These are phyloP conservation scores for Protoeuglena noctilucae DNA, from an alignment of 139 green algal species.

Conservation along the genomic window DNA sequence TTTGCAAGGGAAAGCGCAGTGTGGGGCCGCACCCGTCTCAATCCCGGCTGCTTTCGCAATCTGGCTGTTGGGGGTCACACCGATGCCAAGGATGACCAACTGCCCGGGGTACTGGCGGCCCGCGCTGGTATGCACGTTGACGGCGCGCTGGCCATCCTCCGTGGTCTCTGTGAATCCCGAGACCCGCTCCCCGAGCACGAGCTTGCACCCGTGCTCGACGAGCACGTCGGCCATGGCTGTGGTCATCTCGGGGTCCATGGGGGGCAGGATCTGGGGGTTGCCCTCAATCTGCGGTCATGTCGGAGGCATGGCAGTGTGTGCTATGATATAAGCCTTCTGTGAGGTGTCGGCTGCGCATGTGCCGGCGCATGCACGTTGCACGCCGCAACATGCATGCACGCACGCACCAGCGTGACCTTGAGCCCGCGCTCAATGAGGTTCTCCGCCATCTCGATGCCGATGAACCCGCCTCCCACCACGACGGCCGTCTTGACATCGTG, in stretches of 20 bases:
- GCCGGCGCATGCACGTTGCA: no score
- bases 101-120: slow-evolving; percentile 16
- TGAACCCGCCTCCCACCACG: slow-evolving; percentile 35
- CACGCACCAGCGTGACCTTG: slow-evolving; percentile 19
- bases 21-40: neutral
- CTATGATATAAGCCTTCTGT: neutral
- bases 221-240: slow-evolving; percentile 18
- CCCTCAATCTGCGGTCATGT: neutral
- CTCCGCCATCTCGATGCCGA: slow-evolving; percentile 35
- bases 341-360: no score
- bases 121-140: slow-evolving; percentile 20
- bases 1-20: neutral
- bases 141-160: slow-evolving; percentile 9
- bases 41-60: slow-evolving; percentile 23
- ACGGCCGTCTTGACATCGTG: slow-evolving; percentile 7
- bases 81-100: slow-evolving; percentile 29
- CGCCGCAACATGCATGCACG: no score
- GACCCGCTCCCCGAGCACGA: slow-evolving; percentile 24
- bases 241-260: slow-evolving; percentile 29
- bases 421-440: slow-evolving; percentile 33
- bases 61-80: slow-evolving; percentile 9
- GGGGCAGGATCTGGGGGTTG: slow-evolving; percentile 25
- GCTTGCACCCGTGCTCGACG: slow-evolving; percentile 15
- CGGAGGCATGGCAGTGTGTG: slow-evolving; percentile 10
- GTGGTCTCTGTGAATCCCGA: no score